Conservation (phyloP, 129 eudicot species). For the Centaurea solstitialis region DNA sequence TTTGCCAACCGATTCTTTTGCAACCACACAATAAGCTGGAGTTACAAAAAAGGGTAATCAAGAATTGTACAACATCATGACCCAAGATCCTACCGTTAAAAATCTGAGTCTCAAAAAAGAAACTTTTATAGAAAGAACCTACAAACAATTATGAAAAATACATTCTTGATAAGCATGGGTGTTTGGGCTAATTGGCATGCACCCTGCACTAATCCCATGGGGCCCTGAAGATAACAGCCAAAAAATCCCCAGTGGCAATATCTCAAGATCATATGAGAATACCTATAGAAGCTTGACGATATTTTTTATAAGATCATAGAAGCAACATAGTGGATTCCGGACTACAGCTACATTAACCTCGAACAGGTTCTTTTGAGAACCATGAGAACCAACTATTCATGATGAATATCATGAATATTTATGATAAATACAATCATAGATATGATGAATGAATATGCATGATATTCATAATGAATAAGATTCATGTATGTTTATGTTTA, state of each 20-base stretch:
- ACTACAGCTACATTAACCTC: neutral
- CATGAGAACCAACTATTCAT: neutral
- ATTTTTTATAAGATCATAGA: neutral
- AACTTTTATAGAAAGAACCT: neutral
- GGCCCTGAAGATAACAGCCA: too few species aligned
- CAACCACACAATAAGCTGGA: conserved; percentile 91
- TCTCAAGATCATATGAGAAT: neutral
- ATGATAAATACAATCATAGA: too few species aligned
- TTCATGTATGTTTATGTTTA: neutral
- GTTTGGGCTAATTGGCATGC: too few species aligned
- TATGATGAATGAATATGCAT: neutral
- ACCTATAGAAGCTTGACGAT: neutral
- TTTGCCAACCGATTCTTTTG: conserved; percentile 81
- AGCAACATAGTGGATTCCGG: neutral
- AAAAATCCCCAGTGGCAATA: too few species aligned
- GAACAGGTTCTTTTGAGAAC: neutral
- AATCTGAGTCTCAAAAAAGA: neutral
- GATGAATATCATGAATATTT: too few species aligned
- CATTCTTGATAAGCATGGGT: too few species aligned
- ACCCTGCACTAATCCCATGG: too few species aligned
- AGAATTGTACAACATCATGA: conserved; percentile 15
- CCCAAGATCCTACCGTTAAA: neutral
- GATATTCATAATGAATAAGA: neutral
- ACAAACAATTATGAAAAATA: neutral
- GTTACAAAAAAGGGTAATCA: conserved; percentile 8